Percentiles rank a stretch among this genome's conserved stretches.
Conservation (phyloP, 768 basidiomycete species). For the Lactarius hengduanensis region DNA sequence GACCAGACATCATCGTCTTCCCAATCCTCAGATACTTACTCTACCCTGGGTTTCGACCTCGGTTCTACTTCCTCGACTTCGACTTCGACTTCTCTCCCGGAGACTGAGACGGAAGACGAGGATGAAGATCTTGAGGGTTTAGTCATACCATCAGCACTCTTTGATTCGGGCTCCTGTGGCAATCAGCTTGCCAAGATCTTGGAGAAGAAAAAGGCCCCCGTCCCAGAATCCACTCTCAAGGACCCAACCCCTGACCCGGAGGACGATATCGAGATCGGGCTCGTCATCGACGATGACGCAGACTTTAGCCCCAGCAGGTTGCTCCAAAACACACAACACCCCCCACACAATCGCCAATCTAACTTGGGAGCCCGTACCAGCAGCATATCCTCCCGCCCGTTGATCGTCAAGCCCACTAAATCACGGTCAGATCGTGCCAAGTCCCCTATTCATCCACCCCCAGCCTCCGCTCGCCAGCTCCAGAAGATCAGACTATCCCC, state of each 20-base stretch:
- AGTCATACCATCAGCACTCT: slow-evolving; percentile 71
- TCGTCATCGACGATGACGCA: slow-evolving; percentile 78
- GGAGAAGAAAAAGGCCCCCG: slow-evolving; percentile 53
- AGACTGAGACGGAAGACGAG: slow-evolving; percentile 65
- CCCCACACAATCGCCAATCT: slow-evolving; percentile 36
- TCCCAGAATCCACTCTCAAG: slow-evolving; percentile 53
- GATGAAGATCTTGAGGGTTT: slow-evolving; percentile 72
- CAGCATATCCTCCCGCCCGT: slow-evolving; percentile 50
- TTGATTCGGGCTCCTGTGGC: slow-evolving; percentile 65
- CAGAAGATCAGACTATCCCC: slow-evolving; percentile 67
- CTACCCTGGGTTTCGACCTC: slow-evolving; percentile 72
- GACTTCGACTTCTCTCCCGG: slow-evolving; percentile 65
- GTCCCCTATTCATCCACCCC: slow-evolving; percentile 67
- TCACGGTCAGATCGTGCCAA: slow-evolving; percentile 63
- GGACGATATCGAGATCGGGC: slow-evolving; percentile 83
- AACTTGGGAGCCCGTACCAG: slow-evolving; percentile 51
- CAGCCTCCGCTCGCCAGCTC: slow-evolving; percentile 66
- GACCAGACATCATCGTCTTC: slow-evolving; percentile 75
- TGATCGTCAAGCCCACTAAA: slow-evolving; percentile 61
- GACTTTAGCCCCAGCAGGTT: slow-evolving; percentile 81
- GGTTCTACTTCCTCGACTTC: slow-evolving; percentile 72
- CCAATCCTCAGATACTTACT: slow-evolving; percentile 86
- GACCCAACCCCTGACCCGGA: slow-evolving; percentile 63
- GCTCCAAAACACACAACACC: slow-evolving; percentile 48
- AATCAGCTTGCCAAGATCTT: slow-evolving; percentile 50